A percentile compares a stretch with the other conserved stretches of the same genome.
phyloP scores from a whole-genome alignment of 768 basidiomycete genomes.

The Flagelloscypha sp. region DNA sequence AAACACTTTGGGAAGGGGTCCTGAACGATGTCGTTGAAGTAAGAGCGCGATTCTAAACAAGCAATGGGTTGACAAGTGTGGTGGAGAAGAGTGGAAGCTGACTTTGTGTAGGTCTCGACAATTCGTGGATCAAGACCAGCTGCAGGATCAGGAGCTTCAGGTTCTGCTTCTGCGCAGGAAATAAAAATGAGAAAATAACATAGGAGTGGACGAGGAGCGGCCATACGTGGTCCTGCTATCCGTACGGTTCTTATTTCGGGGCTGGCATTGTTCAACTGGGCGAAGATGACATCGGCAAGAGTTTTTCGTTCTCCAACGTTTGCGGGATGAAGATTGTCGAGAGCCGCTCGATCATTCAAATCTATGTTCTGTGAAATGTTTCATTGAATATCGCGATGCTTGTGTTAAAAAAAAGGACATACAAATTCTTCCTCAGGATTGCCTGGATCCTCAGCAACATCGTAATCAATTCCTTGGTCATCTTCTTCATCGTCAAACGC shows the following conservation, averaged over 20 bases:
- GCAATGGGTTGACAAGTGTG: not conserved
- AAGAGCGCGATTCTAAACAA: constrained; percentile 69
- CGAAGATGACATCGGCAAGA: constrained; percentile 93
- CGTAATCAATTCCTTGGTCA: constrained; percentile 30
- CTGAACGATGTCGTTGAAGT: constrained; percentile 85
- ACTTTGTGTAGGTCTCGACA: constrained; percentile 92
- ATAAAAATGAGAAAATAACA: constrained; percentile 2
- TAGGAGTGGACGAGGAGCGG: not conserved
- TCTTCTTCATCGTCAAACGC: constrained; percentile 46
- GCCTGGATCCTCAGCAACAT: constrained; percentile 31
- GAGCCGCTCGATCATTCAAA: constrained; percentile 75
- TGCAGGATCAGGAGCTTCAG: constrained; percentile 65
- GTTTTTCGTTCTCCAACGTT: constrained; percentile 75
- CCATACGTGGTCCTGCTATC: not conserved
- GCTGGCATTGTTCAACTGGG: constrained; percentile 65
- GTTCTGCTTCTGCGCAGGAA: constrained; percentile 23
- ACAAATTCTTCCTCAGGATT: constrained; percentile 61
- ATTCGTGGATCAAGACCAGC: constrained; percentile 87
- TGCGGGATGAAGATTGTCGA: constrained; percentile 74
- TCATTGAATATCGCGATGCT: constrained; percentile 6
- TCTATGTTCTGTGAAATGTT: constrained; percentile 69
- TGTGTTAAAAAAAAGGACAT: constrained; percentile 17
- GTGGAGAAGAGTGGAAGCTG: constrained; percentile 17
- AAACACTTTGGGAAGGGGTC: constrained; percentile 92
- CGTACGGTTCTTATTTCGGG: not conserved